Percentiles rank a stretch among this genome's conserved stretches.
Evolutionary conservation across 352 stramenopile genomes (phyloP).

Genomic region (Achlya hypogyna): DNA sequence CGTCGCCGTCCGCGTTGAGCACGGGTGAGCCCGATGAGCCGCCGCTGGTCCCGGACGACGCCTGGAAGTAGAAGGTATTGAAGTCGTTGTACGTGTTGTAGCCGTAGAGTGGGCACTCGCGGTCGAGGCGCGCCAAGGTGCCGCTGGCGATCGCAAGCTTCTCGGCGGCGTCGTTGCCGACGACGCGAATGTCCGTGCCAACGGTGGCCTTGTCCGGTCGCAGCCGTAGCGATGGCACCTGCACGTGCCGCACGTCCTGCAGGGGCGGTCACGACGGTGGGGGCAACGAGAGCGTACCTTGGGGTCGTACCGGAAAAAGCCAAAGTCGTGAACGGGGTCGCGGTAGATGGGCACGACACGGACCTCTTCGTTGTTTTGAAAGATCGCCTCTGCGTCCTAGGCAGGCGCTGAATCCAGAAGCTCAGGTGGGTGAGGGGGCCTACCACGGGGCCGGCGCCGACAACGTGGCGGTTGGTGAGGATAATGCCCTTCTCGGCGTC

Average conservation of each 20-base stretch:
- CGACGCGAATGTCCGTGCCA: conserved; percentile 88
- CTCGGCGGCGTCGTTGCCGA: conserved; percentile 89
- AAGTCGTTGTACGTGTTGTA: conserved; percentile 90
- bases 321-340: conserved; percentile 91
- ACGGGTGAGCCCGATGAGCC: conserved; percentile 84
- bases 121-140: conserved; percentile 86
- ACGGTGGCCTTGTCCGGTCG: conserved; percentile 77
- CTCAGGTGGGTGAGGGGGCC: conserved; percentile 8
- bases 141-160: conserved; percentile 88
- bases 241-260: conserved; percentile 80
- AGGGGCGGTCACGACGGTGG: neutral
- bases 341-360: conserved; percentile 86
- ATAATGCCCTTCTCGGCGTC: conserved; percentile 87
- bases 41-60: conserved; percentile 75
- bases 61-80: conserved; percentile 91
- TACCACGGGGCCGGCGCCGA: conserved; percentile 78
- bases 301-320: conserved; percentile 87
- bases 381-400: conserved; percentile 82
- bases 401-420: neutral
- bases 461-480: conserved; percentile 89
- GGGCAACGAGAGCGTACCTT: conserved; percentile 25
- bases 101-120: conserved; percentile 82
- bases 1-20: conserved; percentile 78
- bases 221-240: conserved; percentile 65
- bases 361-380: conserved; percentile 92